Evolutionary conservation across 2,329 filamentous ascomycete species (phyloP).

Genomic region (Aspergillus glaucus): DNA sequence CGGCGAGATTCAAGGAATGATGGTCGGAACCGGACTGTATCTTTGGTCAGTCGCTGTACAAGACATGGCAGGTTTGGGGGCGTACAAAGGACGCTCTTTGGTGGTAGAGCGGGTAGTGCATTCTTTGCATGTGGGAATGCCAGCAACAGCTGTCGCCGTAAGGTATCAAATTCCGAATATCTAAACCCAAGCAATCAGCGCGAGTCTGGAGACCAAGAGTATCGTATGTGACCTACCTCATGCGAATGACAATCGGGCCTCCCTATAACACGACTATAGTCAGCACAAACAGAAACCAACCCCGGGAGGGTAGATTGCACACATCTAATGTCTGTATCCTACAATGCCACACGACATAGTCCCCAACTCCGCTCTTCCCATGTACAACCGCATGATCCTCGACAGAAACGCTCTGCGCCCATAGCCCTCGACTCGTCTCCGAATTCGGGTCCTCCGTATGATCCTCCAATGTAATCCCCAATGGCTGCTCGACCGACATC

Average conservation of each 20-base stretch:
- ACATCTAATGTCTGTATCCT: constrained; percentile 79
- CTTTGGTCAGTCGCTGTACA: constrained; percentile 6
- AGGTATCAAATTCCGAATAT: constrained; percentile 89
- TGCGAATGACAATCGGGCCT: constrained; percentile 52
- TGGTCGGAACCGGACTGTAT: constrained; percentile 61
- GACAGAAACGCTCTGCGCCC: constrained; percentile 57
- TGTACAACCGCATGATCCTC: constrained; percentile 58
- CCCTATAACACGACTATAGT: constrained; percentile 36
- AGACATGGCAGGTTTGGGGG: constrained; percentile 4
- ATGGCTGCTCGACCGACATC: constrained; percentile 32
- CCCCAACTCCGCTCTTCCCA: constrained; percentile 60
- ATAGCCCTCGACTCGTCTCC: constrained; percentile 53
- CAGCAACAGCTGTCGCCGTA: constrained; percentile 64
- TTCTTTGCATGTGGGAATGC: constrained; percentile 79
- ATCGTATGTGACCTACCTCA: constrained; percentile 41
- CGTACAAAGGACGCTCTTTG: constrained; percentile 83
- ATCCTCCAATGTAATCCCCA: constrained; percentile 56
- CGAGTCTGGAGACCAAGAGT: not conserved
- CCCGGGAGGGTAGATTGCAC: constrained; percentile 31
- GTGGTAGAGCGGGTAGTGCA: constrained; percentile 83
- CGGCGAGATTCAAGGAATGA: constrained; percentile 80
- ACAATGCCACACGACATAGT: constrained; percentile 94
- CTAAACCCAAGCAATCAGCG: constrained; percentile 30
- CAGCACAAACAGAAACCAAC: constrained; percentile 8
- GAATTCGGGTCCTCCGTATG: constrained; percentile 54